phyloP scores from a whole-genome alignment of 352 stramenopile species.

The Phytophthora pseudosyringae region DNA sequence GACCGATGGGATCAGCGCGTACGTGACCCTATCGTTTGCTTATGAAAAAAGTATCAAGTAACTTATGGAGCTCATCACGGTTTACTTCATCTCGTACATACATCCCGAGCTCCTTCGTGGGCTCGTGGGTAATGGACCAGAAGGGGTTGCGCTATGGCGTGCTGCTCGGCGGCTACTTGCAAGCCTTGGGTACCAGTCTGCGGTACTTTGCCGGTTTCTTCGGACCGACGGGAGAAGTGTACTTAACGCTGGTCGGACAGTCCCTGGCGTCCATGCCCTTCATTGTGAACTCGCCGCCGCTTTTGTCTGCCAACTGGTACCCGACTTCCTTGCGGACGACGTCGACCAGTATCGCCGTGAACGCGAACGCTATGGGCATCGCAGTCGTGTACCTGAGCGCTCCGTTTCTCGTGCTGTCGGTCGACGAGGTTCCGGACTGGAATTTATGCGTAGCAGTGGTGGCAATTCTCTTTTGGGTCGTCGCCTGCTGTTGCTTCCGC shows the following conservation, averaged over 20 bases:
- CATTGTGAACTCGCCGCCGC: slow-evolving; percentile 76
- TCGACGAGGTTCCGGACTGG: slow-evolving; percentile 41
- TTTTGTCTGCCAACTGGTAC: slow-evolving; percentile 78
- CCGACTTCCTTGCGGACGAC: slow-evolving; percentile 60
- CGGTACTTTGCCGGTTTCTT: slow-evolving; percentile 50
- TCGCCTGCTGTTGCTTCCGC: slow-evolving; percentile 39
- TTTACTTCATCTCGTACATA: slow-evolving; percentile 82
- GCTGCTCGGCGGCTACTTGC: slow-evolving; percentile 54
- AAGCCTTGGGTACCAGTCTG: slow-evolving; percentile 51
- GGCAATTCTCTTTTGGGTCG: slow-evolving; percentile 21
- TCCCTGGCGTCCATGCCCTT: slow-evolving; percentile 80
- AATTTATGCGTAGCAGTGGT: slow-evolving; percentile 51
- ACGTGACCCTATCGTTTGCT: no score
- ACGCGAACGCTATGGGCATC: slow-evolving; percentile 69
- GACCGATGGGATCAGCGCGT: slow-evolving; percentile 55
- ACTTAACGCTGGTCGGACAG: slow-evolving; percentile 56
- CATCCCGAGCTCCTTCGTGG: slow-evolving; percentile 74
- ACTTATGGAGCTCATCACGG: slow-evolving; percentile 54
- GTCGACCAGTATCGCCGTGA: slow-evolving; percentile 70
- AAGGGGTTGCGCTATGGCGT: slow-evolving; percentile 62
- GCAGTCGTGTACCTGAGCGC: slow-evolving; percentile 59
- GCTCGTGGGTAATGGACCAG: slow-evolving; percentile 79
- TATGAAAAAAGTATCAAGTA: no score
- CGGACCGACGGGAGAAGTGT: slow-evolving; percentile 24
- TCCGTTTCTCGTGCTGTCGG: slow-evolving; percentile 51